Evolutionary conservation across 1,284 basidiomycete genomes (phyloP).

Genomic region (Fomitopsis pinicola): DNA sequence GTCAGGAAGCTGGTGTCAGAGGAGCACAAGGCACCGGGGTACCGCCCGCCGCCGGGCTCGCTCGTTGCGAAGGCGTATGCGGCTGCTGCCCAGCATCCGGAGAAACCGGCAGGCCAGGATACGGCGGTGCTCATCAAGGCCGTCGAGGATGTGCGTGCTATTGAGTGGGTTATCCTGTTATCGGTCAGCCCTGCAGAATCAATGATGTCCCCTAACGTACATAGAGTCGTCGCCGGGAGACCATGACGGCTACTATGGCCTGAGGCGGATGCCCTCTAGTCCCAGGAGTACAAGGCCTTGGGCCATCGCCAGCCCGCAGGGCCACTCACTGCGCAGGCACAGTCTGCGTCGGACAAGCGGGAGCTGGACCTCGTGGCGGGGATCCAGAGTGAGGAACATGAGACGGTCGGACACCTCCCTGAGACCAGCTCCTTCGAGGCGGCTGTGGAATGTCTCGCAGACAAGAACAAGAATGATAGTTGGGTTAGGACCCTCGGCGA

Average conservation of each 20-base stretch:
- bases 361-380: conserved; percentile 9
- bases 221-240: neutral
- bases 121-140: conserved; percentile 17
- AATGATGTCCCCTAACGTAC: too few species aligned
- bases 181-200: too few species aligned
- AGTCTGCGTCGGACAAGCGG: conserved; percentile 23
- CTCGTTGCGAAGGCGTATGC: conserved; percentile 29
- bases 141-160: conserved; percentile 19
- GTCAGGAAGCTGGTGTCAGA: conserved; percentile 29
- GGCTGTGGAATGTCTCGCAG: conserved; percentile 15
- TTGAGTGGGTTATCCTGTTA: conserved; percentile 14
- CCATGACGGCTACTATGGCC: neutral
- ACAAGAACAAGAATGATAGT: conserved; percentile 19
- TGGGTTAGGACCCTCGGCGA: conserved; percentile 7
- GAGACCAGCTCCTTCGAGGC: conserved; percentile 16
- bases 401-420: conserved; percentile 18
- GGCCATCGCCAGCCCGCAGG: conserved; percentile 26
- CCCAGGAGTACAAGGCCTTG: conserved; percentile 22
- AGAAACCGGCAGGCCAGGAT: conserved; percentile 17
- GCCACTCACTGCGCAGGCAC: conserved; percentile 28
- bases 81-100: conserved; percentile 24
- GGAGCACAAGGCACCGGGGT: conserved; percentile 31
- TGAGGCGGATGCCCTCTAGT: conserved; percentile 23
- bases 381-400: conserved; percentile 21
- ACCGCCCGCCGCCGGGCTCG: conserved; percentile 30